A percentile compares a stretch with the other conserved stretches of the same genome.
Conservation (phyloP, 2,329 filamentous ascomycete species). For the Aureobasidium sp. region DNA sequence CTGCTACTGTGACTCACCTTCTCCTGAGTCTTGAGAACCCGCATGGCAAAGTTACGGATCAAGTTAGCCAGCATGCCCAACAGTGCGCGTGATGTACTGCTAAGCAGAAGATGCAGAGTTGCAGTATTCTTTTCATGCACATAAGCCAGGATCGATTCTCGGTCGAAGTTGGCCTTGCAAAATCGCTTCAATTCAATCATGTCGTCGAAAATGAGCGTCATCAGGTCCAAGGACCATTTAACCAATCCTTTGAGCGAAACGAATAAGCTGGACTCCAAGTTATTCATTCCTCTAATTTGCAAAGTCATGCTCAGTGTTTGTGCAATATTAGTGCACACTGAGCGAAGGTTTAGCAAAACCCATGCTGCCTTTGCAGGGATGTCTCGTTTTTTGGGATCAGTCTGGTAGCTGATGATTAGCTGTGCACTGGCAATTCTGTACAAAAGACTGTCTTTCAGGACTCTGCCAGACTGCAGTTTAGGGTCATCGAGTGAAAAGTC, state of each 20-base stretch:
- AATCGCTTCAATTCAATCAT: conserved; percentile 29
- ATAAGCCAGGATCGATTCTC: neutral
- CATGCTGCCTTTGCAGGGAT: conserved; percentile 68
- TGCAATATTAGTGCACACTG: conserved; percentile 35
- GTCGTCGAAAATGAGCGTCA: conserved; percentile 48
- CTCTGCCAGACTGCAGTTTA: conserved; percentile 49
- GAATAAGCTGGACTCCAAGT: conserved; percentile 52
- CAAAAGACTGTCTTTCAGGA: conserved; percentile 65
- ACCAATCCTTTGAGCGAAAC: conserved; percentile 65
- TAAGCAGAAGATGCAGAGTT: conserved; percentile 51
- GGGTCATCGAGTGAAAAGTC: conserved; percentile 74
- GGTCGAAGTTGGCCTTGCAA: conserved; percentile 1
- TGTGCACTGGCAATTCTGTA: conserved; percentile 72
- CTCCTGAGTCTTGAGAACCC: neutral
- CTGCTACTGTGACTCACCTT: conserved; percentile 27
- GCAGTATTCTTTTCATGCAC: conserved; percentile 19
- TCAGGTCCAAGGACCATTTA: conserved; percentile 66
- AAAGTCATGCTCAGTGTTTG: conserved; percentile 20
- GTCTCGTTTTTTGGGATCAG: conserved; percentile 48
- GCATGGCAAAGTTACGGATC: conserved; percentile 33
- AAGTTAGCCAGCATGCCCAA: conserved; percentile 61
- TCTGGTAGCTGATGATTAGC: conserved; percentile 66
- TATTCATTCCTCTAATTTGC: conserved; percentile 13
- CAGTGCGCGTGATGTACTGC: conserved; percentile 65
- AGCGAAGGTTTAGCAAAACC: conserved; percentile 65